These are phyloP conservation scores for Nymphaea thermarum DNA, from an alignment of 164 flowering plant species.

Conservation along the genomic window DNA sequence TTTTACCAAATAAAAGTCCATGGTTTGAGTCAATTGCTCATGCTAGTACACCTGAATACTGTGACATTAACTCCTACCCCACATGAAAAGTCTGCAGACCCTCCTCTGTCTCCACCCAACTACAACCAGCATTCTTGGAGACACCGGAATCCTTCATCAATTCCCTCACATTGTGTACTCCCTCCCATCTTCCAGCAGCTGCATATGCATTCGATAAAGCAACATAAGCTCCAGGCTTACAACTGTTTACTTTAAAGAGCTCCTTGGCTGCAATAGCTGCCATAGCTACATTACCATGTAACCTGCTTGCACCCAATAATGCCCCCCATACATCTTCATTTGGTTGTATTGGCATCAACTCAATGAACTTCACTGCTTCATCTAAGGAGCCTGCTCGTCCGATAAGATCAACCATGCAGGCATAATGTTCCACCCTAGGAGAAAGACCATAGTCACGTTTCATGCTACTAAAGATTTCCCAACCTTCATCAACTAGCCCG, in stretches of 20 bases:
- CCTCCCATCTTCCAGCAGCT: slow-evolving; percentile 72
- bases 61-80: not conserved
- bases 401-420: slow-evolving; percentile 91
- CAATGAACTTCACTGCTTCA: slow-evolving; percentile 54
- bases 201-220: slow-evolving; percentile 81
- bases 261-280: slow-evolving; percentile 73
- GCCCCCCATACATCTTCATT: slow-evolving; percentile 94
- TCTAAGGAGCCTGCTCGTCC: slow-evolving; percentile 67
- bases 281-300: slow-evolving; percentile 68
- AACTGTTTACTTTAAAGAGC: slow-evolving; percentile 46
- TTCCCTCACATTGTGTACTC: slow-evolving; percentile 57
- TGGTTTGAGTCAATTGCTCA: too few species aligned
- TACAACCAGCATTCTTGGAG: slow-evolving; percentile 51
- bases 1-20: too few species aligned
- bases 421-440: slow-evolving; percentile 91
- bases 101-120: slow-evolving; percentile 62
- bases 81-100: slow-evolving; percentile 16
- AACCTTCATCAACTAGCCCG: slow-evolving; percentile 60
- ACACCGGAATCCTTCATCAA: slow-evolving; percentile 65
- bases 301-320: slow-evolving; percentile 59
- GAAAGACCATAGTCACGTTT: slow-evolving; percentile 43
- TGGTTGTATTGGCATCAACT: slow-evolving; percentile 66
- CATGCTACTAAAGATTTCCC: slow-evolving; percentile 66
- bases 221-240: slow-evolving; percentile 75
- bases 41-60: too few species aligned